Evolutionary conservation across 306 rosid species (phyloP).

Genomic region (Cicer chorassanicum): DNA sequence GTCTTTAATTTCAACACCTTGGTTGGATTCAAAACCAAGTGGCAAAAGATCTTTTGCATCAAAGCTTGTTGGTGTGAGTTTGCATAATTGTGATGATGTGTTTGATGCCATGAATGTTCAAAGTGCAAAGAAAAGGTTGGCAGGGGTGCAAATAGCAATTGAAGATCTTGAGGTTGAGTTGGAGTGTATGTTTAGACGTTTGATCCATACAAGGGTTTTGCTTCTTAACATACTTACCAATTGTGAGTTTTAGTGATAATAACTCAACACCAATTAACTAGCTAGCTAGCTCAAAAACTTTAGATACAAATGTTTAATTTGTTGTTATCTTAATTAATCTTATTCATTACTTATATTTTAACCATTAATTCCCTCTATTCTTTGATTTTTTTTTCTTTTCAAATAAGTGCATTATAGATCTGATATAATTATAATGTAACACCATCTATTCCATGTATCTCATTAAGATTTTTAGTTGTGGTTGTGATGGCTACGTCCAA

Average conservation of each 20-base stretch:
- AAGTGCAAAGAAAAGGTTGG: conserved; percentile 59
- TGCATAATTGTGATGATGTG: conserved; percentile 40
- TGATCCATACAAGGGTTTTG: conserved; percentile 67
- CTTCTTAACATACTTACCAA: conserved; percentile 66
- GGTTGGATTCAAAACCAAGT: conserved; percentile 54
- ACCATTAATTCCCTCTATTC: conserved; percentile 30
- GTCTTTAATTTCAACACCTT: conserved; percentile 58
- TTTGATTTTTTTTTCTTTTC: conserved; percentile 25
- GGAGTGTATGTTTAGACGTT: conserved; percentile 66
- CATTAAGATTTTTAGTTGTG: background rate
- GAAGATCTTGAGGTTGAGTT: conserved; percentile 65
- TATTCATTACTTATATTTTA: conserved; percentile 11
- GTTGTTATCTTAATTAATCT: background rate
- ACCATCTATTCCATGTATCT: background rate
- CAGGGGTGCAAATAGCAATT: conserved; percentile 59
- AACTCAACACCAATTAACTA: background rate
- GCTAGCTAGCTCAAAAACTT: conserved; percentile 23
- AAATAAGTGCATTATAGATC: conserved; percentile 2
- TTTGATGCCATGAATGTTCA: conserved; percentile 58
- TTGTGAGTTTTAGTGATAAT: conserved; percentile 13
- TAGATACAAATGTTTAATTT: conserved; percentile 2
- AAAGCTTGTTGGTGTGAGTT: conserved; percentile 44
- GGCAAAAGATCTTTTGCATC: conserved; percentile 47
- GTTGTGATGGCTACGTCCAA: background rate
- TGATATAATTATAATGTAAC: background rate